These are phyloP conservation scores for Heterobasidion parviporum DNA, from an alignment of 1,284 basidiomycete genomes.

Conservation along the genomic window DNA sequence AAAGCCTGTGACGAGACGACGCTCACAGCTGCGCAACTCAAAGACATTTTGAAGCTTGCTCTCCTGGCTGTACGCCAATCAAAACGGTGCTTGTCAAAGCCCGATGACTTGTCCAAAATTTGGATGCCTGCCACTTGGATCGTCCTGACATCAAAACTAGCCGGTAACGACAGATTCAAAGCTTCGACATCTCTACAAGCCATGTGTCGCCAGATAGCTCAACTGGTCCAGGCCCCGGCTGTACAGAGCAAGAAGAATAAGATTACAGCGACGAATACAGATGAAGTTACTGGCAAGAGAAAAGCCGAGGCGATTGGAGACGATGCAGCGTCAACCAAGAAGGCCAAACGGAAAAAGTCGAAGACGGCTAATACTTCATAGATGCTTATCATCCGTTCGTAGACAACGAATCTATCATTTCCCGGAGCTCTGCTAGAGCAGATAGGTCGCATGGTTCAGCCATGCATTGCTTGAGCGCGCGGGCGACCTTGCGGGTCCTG, in stretches of 20 bases:
- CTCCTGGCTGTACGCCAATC: constrained; percentile 62
- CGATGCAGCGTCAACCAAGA: constrained; percentile 4
- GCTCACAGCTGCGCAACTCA: constrained; percentile 64
- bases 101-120: constrained; percentile 18
- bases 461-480: background rate
- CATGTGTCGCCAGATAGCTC: constrained; percentile 40
- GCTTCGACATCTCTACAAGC: constrained; percentile 34
- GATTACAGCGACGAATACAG: constrained; percentile 5
- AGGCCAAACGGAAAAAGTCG: constrained; percentile 5
- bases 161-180: constrained; percentile 34
- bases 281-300: constrained; percentile 25
- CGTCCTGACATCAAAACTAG: constrained; percentile 26
- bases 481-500: constrained; percentile 7
- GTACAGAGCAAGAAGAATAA: constrained; percentile 7
- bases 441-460: background rate
- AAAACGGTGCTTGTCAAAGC: constrained; percentile 29
- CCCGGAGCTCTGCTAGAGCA: background rate
- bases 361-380: background rate
- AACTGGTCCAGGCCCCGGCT: constrained; percentile 12
- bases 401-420: constrained; percentile 1
- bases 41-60: constrained; percentile 73
- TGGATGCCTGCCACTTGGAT: constrained; percentile 41
- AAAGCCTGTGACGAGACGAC: constrained; percentile 40
- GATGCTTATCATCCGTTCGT: background rate
- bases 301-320: constrained; percentile 23